Evolutionary conservation across 2,329 filamentous ascomycete genomes (phyloP).

Genomic region (Aspergillus flavus): DNA sequence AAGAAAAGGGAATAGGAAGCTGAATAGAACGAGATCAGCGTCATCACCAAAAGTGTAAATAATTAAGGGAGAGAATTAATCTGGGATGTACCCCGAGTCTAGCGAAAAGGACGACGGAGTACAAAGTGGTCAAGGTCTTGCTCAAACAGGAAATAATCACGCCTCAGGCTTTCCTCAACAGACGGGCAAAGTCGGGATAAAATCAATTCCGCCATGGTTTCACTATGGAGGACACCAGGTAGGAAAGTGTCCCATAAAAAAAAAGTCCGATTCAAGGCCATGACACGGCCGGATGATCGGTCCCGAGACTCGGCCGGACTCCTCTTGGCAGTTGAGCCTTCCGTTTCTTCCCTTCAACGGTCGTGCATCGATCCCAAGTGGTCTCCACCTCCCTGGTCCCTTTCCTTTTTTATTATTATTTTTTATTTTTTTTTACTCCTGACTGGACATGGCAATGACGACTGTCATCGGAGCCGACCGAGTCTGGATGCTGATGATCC

Average conservation of each 20-base stretch:
- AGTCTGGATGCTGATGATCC: conserved; percentile 26
- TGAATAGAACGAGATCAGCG: neutral
- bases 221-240: neutral
- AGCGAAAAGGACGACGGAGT: neutral
- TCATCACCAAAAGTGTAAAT: neutral
- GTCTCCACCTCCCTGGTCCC: conserved; percentile 11
- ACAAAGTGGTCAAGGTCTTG: neutral
- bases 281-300: conserved; percentile 16
- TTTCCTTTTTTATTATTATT: neutral
- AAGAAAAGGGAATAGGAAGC: neutral
- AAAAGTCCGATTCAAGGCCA: neutral
- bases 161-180: neutral
- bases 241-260: neutral
- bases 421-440: neutral
- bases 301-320: conserved; percentile 19
- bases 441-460: conserved; percentile 8
- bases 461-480: conserved; percentile 25
- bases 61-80: neutral
- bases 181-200: conserved; percentile 13
- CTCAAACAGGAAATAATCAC: neutral
- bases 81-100: neutral
- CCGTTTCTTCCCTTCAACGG: conserved; percentile 16
- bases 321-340: conserved; percentile 3
- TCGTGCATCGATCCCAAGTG: conserved; percentile 12
- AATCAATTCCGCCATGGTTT: conserved; percentile 14